These are phyloP conservation scores for Penicillium longicatenatum DNA, from an alignment of 495 filamentous ascomycete genomes.

Conservation along the genomic window DNA sequence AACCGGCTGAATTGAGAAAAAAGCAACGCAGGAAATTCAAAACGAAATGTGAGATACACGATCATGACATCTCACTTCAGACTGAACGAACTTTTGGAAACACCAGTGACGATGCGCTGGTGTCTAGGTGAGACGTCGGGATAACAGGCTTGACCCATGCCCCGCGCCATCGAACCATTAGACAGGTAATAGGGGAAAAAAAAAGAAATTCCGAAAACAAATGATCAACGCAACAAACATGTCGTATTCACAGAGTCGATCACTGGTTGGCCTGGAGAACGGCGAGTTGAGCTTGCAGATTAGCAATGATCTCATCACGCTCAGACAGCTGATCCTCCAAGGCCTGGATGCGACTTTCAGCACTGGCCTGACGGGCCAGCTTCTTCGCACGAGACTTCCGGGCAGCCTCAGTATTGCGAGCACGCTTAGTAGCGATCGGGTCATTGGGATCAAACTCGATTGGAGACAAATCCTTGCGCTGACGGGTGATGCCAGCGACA, in stretches of 20 bases:
- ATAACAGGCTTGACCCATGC: slow-evolving; percentile 29
- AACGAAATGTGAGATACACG: slow-evolving; percentile 22
- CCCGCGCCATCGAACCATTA: slow-evolving; percentile 36
- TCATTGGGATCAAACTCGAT: slow-evolving; percentile 63
- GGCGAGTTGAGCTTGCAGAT: slow-evolving; percentile 37
- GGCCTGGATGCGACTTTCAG: slow-evolving; percentile 56
- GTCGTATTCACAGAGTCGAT: slow-evolving; percentile 9
- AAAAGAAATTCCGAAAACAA: slow-evolving; percentile 14
- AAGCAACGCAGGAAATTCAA: slow-evolving; percentile 19
- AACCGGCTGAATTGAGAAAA: slow-evolving; percentile 45
- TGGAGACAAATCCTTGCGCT: slow-evolving; percentile 78
- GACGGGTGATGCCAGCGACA: slow-evolving; percentile 70
- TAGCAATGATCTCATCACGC: slow-evolving; percentile 63
- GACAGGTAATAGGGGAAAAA: slow-evolving; percentile 14
- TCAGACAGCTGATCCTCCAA: slow-evolving; percentile 49
- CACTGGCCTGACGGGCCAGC: slow-evolving; percentile 63
- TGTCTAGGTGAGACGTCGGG: slow-evolving; percentile 32
- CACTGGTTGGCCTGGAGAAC: slow-evolving; percentile 21
- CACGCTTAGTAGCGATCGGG: slow-evolving; percentile 84
- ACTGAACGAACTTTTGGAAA: slow-evolving; percentile 26
- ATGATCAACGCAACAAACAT: slow-evolving; percentile 16
- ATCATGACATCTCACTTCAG: slow-evolving; percentile 23
- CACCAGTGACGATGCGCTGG: slow-evolving; percentile 19
- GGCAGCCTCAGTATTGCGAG: slow-evolving; percentile 92
- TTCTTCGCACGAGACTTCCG: slow-evolving; percentile 91